Conservation (phyloP, 2,329 filamentous ascomycete species). For the Raffaelea arxii region DNA sequence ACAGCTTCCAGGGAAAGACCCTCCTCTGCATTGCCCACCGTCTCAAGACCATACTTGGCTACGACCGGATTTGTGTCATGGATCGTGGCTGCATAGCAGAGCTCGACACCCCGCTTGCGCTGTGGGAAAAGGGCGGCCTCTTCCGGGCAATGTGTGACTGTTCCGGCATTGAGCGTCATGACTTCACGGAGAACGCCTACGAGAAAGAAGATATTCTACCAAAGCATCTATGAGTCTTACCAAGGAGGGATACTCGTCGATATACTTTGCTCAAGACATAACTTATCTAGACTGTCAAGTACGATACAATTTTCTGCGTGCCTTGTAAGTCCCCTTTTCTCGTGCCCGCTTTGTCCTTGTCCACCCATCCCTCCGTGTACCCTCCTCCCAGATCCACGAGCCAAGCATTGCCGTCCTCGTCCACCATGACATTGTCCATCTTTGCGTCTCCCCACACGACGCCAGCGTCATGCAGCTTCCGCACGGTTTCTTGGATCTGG, state of each 20-base stretch:
- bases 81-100: constrained; percentile 81
- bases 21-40: constrained; percentile 88
- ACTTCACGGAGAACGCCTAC: no score
- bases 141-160: constrained; percentile 86
- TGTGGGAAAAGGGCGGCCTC: constrained; percentile 66
- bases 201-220: no score
- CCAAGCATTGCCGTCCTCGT: background rate
- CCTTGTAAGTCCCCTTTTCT: background rate
- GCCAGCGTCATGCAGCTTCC: background rate
- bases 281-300: no score
- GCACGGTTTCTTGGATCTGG: background rate
- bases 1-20: constrained; percentile 77
- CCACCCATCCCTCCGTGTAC: background rate
- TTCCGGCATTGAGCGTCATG: constrained; percentile 59
- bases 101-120: constrained; percentile 61
- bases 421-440: background rate
- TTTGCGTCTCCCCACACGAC: background rate
- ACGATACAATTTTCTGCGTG: background rate
- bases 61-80: constrained; percentile 96
- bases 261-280: no score
- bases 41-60: constrained; percentile 82
- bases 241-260: no score
- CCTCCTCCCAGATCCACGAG: background rate
- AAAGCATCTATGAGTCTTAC: no score
- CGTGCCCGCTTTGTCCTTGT: background rate